These are phyloP conservation scores for Candida nitratophila DNA, from an alignment of 805 yeast genomes.

Conservation along the genomic window DNA sequence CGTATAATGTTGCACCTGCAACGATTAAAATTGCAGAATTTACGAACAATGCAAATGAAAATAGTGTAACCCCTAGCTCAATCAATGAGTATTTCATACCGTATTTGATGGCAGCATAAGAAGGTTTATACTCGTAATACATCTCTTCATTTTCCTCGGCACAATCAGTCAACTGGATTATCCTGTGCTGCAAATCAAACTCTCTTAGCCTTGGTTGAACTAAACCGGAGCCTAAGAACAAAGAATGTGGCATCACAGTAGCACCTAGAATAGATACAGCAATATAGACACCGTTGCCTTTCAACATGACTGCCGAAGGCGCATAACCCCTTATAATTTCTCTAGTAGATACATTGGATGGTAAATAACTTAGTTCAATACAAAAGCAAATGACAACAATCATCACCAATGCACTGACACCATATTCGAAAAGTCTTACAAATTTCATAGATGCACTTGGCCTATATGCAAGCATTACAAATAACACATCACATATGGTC, in stretches of 20 bases:
- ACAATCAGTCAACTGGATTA: constrained; percentile 16
- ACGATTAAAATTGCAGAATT: constrained; percentile 74
- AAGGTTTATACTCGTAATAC: constrained; percentile 53
- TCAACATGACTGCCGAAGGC: constrained; percentile 36
- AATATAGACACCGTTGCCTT: constrained; percentile 35
- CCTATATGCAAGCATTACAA: constrained; percentile 40
- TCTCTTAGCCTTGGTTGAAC: constrained; percentile 43
- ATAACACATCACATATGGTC: constrained; percentile 37
- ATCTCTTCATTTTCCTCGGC: constrained; percentile 25
- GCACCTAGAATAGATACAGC: constrained; percentile 44
- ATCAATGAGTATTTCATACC: constrained; percentile 60
- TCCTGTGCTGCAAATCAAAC: constrained; percentile 32
- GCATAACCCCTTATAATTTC: constrained; percentile 35
- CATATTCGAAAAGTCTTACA: constrained; percentile 35
- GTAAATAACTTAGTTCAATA: constrained; percentile 33
- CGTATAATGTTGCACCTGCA: constrained; percentile 68
- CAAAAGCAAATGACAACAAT: constrained; percentile 39
- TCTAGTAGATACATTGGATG: constrained; percentile 16
- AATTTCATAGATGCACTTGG: constrained; percentile 36
- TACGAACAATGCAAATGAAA: constrained; percentile 76
- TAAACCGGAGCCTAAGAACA: constrained; percentile 41
- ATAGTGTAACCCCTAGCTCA: constrained; percentile 59
- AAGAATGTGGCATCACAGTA: constrained; percentile 46
- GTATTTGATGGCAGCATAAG: constrained; percentile 57
- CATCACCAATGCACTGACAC: constrained; percentile 35